Conservation (phyloP, 495 filamentous ascomycete species). For the Entonaema liquescens region DNA sequence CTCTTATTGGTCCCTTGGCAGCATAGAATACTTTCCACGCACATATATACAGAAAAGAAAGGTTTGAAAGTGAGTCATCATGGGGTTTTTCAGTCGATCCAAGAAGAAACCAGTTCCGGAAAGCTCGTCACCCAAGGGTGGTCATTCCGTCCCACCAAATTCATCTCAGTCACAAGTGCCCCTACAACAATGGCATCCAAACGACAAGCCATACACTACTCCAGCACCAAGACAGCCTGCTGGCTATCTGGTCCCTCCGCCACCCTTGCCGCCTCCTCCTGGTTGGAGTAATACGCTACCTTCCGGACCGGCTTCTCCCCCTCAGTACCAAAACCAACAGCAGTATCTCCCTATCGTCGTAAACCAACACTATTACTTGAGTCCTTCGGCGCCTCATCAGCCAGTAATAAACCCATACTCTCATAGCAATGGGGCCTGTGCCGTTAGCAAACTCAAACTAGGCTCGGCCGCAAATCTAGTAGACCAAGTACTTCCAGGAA, state of each 20-base stretch:
- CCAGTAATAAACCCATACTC: constrained; percentile 31
- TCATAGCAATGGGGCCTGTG: constrained; percentile 25
- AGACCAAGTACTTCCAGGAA: constrained; percentile 44
- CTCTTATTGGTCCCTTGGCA: constrained; percentile 21
- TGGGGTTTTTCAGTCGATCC: constrained; percentile 58
- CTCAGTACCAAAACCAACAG: constrained; percentile 42
- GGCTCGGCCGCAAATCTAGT: constrained; percentile 50
- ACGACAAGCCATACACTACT: constrained; percentile 33
- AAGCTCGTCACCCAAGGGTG: constrained; percentile 27
- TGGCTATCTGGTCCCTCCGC: constrained; percentile 44
- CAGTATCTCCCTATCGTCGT: constrained; percentile 54
- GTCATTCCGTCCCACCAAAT: constrained; percentile 30
- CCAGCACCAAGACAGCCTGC: constrained; percentile 43
- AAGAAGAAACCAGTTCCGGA: constrained; percentile 52
- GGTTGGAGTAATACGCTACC: constrained; percentile 42
- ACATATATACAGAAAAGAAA: constrained; percentile 13
- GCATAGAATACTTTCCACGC: background rate
- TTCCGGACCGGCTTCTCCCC: constrained; percentile 20
- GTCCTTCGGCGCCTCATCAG: constrained; percentile 40
- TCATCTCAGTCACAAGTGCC: constrained; percentile 33
- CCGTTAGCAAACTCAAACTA: constrained; percentile 50
- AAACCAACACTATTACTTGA: constrained; percentile 59
- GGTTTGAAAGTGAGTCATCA: constrained; percentile 34
- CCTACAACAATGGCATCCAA: constrained; percentile 38
- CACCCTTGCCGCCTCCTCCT: constrained; percentile 43